phyloP scores from a whole-genome alignment of 2,329 filamentous ascomycete species.

The Trichoderma afroharzianum region DNA sequence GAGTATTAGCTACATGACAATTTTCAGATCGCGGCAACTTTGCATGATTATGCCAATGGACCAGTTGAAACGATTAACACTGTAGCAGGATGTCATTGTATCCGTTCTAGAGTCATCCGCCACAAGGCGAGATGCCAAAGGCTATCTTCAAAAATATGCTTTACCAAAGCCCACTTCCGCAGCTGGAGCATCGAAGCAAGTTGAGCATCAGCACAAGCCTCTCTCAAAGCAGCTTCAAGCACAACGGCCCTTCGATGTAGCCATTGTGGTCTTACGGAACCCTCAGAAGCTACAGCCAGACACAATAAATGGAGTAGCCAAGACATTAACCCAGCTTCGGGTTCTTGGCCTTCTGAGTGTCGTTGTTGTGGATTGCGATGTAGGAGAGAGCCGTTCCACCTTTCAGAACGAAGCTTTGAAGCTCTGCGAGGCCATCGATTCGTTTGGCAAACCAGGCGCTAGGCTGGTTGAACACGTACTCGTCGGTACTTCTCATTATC shows the following conservation, averaged over 20 bases:
- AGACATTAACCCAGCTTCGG: slow-evolving; percentile 78
- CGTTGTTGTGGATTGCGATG: slow-evolving; percentile 73
- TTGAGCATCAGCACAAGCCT: slow-evolving; percentile 30
- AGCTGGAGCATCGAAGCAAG: slow-evolving; percentile 31
- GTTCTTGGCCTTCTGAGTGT: slow-evolving; percentile 78
- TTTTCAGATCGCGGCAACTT: not conserved
- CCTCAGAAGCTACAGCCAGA: slow-evolving; percentile 67
- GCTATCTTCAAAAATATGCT: slow-evolving; percentile 80
- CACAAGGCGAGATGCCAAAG: slow-evolving; percentile 87
- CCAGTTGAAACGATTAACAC: not conserved
- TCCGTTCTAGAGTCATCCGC: slow-evolving; percentile 84
- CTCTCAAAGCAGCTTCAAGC: slow-evolving; percentile 18
- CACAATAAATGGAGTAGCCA: slow-evolving; percentile 70
- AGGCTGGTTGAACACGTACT: slow-evolving; percentile 57
- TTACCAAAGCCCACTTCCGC: slow-evolving; percentile 22
- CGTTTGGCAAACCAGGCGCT: slow-evolving; percentile 63
- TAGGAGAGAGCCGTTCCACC: slow-evolving; percentile 37
- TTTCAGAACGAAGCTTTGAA: slow-evolving; percentile 65
- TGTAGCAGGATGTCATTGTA: slow-evolving; percentile 71
- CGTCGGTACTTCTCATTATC: not conserved
- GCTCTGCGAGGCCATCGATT: slow-evolving; percentile 71
- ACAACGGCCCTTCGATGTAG: slow-evolving; percentile 55
- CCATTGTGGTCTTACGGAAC: slow-evolving; percentile 77
- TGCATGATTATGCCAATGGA: not conserved
- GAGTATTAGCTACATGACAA: not conserved